Evolutionary conservation across 345 rosid genomes (phyloP), one percentile per base, ranked within the genome.

Genomic region (Syzygium oleosum): DNA sequence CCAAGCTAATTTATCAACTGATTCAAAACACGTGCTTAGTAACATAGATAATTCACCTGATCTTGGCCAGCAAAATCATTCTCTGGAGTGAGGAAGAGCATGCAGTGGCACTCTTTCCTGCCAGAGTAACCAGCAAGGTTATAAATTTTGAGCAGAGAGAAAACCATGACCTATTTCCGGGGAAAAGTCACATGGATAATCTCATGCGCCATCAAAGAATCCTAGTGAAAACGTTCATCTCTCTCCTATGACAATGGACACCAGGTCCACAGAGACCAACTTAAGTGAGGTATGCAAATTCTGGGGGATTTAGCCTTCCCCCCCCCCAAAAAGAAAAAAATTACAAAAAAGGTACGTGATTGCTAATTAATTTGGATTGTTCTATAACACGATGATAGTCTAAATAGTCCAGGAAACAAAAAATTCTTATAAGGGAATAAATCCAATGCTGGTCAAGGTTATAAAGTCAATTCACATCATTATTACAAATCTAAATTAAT

Each of bases 31-130:
- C 34, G 55, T 25, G 46, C 78, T 53, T 56, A 38, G 65, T 1
- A 34, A 34, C 1, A 51, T 49, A 59, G 51, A 53, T 41, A 31
- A 73, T 56, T 84, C 91, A 98, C 99, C 98, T 96, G 99, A 89
- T 98, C 99, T 87, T 91, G 87, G 84, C 99, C 99, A 1, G 98
- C 96, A 90, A 96, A 98, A 94, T 98, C 99, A 89, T 96, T 96
- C 23, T 95, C 99, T 7, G 99, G 95, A 68, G 98, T 98, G 86
- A 98, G 95, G 92, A 98, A 98, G 87, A 98, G 98, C 99, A 98
- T 96, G 93, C 99, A 96, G 92, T 98, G 99, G 90, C 99, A 98
- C 90, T 98, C 99, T 92, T 95, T 98, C 97, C 99, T 98, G 98
- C 90, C 56, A 88, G 84, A 52, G 51, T n/a, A 86, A 46, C 77